Percentiles rank a stretch among this genome's conserved stretches.
Conservation (phyloP, 2,329 filamentous ascomycete species). For the Tolypocladium ophioglossoides region DNA sequence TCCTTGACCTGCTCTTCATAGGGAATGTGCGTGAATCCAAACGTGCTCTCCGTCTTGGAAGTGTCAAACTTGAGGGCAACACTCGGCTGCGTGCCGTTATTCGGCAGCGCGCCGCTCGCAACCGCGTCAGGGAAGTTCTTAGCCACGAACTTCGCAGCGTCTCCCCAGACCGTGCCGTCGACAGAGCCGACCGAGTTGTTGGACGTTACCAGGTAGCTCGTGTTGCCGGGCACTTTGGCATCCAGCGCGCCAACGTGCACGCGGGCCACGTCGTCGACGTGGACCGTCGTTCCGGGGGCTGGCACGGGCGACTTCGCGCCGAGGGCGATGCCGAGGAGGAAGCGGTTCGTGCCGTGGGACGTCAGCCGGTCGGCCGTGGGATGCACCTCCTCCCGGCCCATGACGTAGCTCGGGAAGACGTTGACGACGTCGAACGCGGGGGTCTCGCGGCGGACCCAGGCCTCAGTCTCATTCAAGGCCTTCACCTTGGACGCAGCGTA, state of each 20-base stretch:
- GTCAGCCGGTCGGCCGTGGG: conserved; percentile 15
- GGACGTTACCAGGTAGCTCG: conserved; percentile 3
- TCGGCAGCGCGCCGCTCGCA: conserved; percentile 4
- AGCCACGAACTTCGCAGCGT: conserved; percentile 2
- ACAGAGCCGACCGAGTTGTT: neutral
- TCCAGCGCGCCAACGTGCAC: conserved; percentile 26
- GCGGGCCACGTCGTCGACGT: conserved; percentile 26
- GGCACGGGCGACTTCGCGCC: conserved; percentile 13
- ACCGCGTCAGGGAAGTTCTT: conserved; percentile 4
- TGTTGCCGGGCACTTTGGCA: conserved; percentile 16
- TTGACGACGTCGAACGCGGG: conserved; percentile 24
- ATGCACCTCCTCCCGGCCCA: conserved; percentile 24
- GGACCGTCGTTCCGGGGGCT: conserved; percentile 20
- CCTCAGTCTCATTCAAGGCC: conserved; percentile 20
- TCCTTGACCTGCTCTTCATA: conserved; percentile 24
- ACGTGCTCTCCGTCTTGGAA: conserved; percentile 17
- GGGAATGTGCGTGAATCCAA: conserved; percentile 19
- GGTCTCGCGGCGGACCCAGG: conserved; percentile 18
- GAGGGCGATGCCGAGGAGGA: conserved; percentile 21
- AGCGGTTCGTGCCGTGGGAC: conserved; percentile 20
- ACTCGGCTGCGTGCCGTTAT: neutral
- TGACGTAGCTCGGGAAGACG: conserved; percentile 24
- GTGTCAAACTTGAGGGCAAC: conserved; percentile 10
- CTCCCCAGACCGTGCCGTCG: neutral
- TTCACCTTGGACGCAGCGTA: conserved; percentile 25